phyloP scores from a whole-genome alignment of 2,329 filamentous ascomycete genomes.

The Ascochyta rabiei region DNA sequence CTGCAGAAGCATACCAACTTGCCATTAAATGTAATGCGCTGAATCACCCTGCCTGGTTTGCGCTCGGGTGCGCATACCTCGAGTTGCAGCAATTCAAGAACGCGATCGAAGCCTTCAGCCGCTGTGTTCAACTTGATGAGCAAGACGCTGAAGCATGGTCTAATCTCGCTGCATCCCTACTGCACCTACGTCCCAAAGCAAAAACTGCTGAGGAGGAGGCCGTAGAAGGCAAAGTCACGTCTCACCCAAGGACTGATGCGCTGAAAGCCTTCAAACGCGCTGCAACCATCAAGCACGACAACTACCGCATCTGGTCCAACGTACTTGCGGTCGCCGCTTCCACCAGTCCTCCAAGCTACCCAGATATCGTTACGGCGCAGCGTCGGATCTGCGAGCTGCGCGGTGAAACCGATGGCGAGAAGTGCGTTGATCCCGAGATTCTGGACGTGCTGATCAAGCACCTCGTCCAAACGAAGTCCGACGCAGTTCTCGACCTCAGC shows the following conservation, averaged over 20 bases:
- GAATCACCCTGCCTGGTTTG: conserved; percentile 85
- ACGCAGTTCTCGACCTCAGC: conserved; percentile 48
- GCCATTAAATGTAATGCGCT: conserved; percentile 81
- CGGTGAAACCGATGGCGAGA: conserved; percentile 69
- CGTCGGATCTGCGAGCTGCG: conserved; percentile 77
- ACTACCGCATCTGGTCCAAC: conserved; percentile 96
- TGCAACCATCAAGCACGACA: conserved; percentile 80
- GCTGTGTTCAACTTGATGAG: conserved; percentile 84
- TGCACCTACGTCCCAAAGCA: conserved; percentile 65
- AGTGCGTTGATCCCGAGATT: conserved; percentile 76
- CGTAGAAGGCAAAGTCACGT: conserved; percentile 25
- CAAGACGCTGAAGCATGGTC: conserved; percentile 93
- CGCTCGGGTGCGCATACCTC: conserved; percentile 85
- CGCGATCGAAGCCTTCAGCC: conserved; percentile 81
- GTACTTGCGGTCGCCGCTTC: conserved; percentile 85
- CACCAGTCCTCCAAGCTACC: conserved; percentile 73
- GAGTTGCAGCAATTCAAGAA: conserved; percentile 77
- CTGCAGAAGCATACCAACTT: conserved; percentile 77
- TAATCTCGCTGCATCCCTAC: conserved; percentile 85
- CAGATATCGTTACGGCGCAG: conserved; percentile 77
- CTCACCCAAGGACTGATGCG: conserved; percentile 69
- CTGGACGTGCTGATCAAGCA: conserved; percentile 75
- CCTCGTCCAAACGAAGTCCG: conserved; percentile 55
- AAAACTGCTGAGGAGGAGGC: conserved; percentile 45
- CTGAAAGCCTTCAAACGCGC: conserved; percentile 87